These are phyloP conservation scores for Fusarium sp. DNA, from an alignment of 2,329 filamentous ascomycete species.

Conservation along the genomic window DNA sequence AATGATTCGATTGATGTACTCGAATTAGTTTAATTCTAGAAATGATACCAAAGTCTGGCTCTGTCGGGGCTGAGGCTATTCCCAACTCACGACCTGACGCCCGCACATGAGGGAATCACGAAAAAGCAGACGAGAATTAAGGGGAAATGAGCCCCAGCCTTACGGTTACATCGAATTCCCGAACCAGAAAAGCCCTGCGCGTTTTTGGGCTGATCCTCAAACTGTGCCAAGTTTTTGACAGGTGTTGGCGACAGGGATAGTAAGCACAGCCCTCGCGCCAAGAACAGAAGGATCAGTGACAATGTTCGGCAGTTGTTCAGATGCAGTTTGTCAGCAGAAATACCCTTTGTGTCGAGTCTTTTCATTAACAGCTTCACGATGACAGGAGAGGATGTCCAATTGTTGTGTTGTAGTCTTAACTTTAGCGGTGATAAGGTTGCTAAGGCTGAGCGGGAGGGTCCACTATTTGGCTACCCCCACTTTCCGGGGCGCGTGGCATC, in stretches of 20 bases:
- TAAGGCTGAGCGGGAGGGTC: background rate
- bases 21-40: background rate
- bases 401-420: background rate
- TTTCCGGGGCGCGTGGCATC: background rate
- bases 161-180: background rate
- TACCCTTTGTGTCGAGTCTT: background rate
- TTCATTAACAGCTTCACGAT: background rate
- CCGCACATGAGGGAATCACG: background rate
- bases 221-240: background rate
- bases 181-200: background rate
- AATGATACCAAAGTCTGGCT: background rate
- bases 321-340: background rate
- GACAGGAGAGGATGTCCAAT: background rate
- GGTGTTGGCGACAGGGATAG: background rate
- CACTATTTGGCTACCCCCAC: background rate
- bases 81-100: background rate
- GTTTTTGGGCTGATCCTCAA: background rate
- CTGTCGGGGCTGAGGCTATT: background rate
- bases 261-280: background rate
- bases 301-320: background rate
- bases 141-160: background rate
- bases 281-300: background rate
- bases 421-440: background rate
- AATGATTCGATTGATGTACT: no score
- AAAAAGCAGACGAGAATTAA: background rate